A percentile compares a stretch with the other conserved stretches of the same genome.
Conservation (phyloP, 345 rosid genomes). For the Anacardium occidentale region DNA sequence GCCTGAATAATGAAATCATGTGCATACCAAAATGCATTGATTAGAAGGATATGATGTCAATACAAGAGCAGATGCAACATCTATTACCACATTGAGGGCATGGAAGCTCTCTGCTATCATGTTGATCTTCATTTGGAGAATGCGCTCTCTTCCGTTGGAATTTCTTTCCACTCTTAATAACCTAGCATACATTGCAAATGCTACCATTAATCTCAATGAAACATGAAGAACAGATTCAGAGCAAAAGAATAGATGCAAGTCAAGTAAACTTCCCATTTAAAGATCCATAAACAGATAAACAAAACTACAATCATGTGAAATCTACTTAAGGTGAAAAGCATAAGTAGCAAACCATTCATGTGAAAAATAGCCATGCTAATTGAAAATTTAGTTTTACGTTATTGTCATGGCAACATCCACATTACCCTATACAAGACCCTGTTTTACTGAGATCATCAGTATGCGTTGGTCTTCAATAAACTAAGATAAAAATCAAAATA, state of each 20-base stretch:
- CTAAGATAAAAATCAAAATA: no score
- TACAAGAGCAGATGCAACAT: slow-evolving; percentile 9
- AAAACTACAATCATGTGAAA: not conserved
- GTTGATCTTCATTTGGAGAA: slow-evolving; percentile 36
- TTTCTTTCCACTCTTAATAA: slow-evolving; percentile 57
- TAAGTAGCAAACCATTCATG: not conserved
- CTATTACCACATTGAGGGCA: slow-evolving; percentile 88
- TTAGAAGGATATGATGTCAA: not conserved
- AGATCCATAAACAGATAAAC: not conserved
- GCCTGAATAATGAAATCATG: not conserved
- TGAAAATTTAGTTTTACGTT: not conserved
- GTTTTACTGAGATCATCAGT: not conserved
- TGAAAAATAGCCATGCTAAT: not conserved
- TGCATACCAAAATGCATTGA: not conserved
- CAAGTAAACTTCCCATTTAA: not conserved
- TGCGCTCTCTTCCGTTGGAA: slow-evolving; percentile 40
- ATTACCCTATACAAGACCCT: not conserved
- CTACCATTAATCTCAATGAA: not conserved
- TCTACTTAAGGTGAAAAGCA: not conserved
- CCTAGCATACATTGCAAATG: slow-evolving; percentile 39
- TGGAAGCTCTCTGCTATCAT: slow-evolving; percentile 36
- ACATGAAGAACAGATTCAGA: slow-evolving; percentile 10
- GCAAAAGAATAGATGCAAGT: slow-evolving; percentile 8
- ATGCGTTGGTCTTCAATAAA: not conserved
- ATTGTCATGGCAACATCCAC: not conserved